Conservation (phyloP, 2,329 filamentous ascomycete species). For the Lecanicillium sp. region DNA sequence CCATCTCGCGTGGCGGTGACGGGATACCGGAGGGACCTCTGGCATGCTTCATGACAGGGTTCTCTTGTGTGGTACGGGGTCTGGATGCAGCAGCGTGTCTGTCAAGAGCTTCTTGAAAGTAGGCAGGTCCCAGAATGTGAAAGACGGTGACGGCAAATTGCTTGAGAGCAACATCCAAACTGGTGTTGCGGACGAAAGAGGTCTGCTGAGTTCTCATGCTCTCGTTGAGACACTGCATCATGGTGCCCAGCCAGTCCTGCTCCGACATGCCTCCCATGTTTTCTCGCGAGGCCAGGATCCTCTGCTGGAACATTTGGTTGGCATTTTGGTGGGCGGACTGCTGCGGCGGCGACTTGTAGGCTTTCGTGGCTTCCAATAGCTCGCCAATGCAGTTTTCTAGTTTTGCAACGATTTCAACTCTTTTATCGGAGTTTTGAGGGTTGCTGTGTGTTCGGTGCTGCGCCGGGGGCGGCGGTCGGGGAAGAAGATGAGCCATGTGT, state of each 20-base stretch:
- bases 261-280: neutral
- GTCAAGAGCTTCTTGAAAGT: constrained; percentile 2
- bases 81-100: neutral
- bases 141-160: neutral
- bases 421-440: neutral
- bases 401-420: neutral
- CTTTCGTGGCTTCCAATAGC: neutral
- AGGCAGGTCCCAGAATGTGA: neutral
- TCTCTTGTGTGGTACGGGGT: neutral
- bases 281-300: constrained; percentile 2
- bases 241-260: constrained; percentile 3
- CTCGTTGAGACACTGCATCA: constrained; percentile 11
- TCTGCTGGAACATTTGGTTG: constrained; percentile 11
- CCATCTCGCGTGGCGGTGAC: constrained; percentile 6
- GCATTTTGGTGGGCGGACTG: constrained; percentile 3
- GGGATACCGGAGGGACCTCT: neutral
- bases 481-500: constrained; percentile 2
- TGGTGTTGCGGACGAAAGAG: constrained; percentile 2
- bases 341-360: constrained; percentile 4
- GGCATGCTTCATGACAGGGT: neutral
- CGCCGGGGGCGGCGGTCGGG: neutral
- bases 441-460: neutral
- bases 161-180: constrained; percentile 5
- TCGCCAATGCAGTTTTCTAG: constrained; percentile 4
- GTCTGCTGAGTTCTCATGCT: constrained; percentile 4